Evolutionary conservation across 1,284 basidiomycete genomes (phyloP), one percentile per base, ranked within the genome.

Genomic region (Tylopilus sp.): DNA sequence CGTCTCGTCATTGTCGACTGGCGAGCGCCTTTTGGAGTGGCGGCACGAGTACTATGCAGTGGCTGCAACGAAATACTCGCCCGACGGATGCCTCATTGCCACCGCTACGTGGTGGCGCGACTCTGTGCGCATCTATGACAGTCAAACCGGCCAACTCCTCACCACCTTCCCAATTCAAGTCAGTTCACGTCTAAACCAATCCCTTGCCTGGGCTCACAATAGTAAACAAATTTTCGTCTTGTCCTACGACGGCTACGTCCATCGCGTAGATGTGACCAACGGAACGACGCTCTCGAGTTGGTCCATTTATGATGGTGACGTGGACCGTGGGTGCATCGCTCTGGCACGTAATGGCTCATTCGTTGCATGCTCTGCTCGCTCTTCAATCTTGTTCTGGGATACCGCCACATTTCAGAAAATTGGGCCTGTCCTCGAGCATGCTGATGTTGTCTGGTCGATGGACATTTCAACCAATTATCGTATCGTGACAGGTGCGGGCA

Each of bases 1-100:
- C 82, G 74, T 41, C 77, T 77, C 10, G 19, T 47, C 44, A 19
- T n/a, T 47, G 44, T 47, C 44, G 44, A 47, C 44, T 19, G 44
- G 44, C 19, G 4, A 47, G 22, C 49, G 12, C 12, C 36, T 53
- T 26, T 7, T 22, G n/a, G 16, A 19, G 18, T 16, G 58, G 52
- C 29, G 10, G 12, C 44, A 59, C 36, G 33, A 36, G 9, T 47
- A 47, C 22, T 13, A 38, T 12, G 10, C 9, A 2, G 49, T 38
- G 12, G 29, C 22, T 12, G 32, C 36, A 10, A 38, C 39, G n/a
- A 26, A 12, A 15, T 59, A 52, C 18, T 59, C 58, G 6, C 58
- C 58, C 13, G 44, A 10, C 22, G 58, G 58, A 4, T 18, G 29
- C 18, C 29, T 16, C 18, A 19, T 59, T 24, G 49, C 58, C 24